These are phyloP conservation scores for Verticillium isaacii DNA, from an alignment of 2,329 filamentous ascomycete genomes.

Conservation along the genomic window DNA sequence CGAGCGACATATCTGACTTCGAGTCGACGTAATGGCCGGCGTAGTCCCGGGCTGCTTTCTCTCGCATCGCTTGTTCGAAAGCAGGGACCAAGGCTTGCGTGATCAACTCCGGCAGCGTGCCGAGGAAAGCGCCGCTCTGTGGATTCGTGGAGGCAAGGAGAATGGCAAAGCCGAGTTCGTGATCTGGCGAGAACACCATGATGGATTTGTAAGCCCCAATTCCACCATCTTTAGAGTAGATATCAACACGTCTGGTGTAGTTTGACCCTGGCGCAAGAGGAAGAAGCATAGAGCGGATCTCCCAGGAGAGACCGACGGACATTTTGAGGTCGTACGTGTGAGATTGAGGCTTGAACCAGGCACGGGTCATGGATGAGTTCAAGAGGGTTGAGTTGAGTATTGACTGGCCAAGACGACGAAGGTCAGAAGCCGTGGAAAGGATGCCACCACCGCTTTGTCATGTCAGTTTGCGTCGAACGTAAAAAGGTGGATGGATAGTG, in stretches of 20 bases:
- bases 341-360: conserved; percentile 15
- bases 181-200: conserved; percentile 17
- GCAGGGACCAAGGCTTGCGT: conserved; percentile 13
- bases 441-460: conserved; percentile 10
- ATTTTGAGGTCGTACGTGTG: conserved; percentile 8
- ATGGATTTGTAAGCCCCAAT: conserved; percentile 20
- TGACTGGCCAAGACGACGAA: conserved; percentile 12
- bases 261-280: conserved; percentile 11
- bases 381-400: conserved; percentile 15
- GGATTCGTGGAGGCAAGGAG: conserved; percentile 16
- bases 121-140: not conserved
- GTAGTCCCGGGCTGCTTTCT: conserved; percentile 11
- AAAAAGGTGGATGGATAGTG: not conserved
- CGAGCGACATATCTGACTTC: not conserved
- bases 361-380: conserved; percentile 2
- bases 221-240: conserved; percentile 19
- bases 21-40: conserved; percentile 11
- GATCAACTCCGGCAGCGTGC: conserved; percentile 10
- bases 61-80: conserved; percentile 14
- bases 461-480: not conserved
- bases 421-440: conserved; percentile 5
- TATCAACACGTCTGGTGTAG: conserved; percentile 21
- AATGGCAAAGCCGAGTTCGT: conserved; percentile 18
- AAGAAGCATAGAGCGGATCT: conserved; percentile 13
- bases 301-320: conserved; percentile 15